Conservation (phyloP, 345 rosid genomes). For the Boechera divaricarpa region DNA sequence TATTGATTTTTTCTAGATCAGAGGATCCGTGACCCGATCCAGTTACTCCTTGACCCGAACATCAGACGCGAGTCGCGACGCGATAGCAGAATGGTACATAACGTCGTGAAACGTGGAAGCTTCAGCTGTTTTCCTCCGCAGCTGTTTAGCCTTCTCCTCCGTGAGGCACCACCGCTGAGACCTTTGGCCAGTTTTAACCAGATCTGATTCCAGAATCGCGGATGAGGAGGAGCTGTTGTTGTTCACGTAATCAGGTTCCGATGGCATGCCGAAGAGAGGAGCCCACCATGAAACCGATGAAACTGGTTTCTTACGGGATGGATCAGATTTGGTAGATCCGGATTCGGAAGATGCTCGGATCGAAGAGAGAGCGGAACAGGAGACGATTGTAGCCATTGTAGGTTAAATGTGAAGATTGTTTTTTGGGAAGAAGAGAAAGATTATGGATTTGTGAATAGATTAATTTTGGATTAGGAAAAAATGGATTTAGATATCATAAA, state of each 20-base stretch:
- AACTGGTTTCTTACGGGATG: conserved; percentile 25
- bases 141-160: conserved; percentile 73
- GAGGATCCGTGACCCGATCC: conserved; percentile 12
- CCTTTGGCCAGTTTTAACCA: conserved; percentile 37
- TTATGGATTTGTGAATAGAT: background rate
- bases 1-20: conserved; percentile 3
- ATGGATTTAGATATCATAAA: conserved; percentile 10
- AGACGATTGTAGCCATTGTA: conserved; percentile 58
- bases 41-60: conserved; percentile 37
- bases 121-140: conserved; percentile 59
- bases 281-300: conserved; percentile 62
- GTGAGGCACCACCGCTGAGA: conserved; percentile 59
- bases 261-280: conserved; percentile 68
- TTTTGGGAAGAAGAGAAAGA: conserved; percentile 15
- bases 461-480: background rate
- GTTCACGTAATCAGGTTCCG: conserved; percentile 68
- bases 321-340: conserved; percentile 38
- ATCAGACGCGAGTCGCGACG: conserved; percentile 73
- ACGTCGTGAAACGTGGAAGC: conserved; percentile 62
- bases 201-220: conserved; percentile 6
- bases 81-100: conserved; percentile 83
- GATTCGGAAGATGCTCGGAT: conserved; percentile 53
- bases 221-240: background rate
- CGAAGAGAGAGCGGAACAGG: conserved; percentile 48
- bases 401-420: conserved; percentile 11